These are phyloP conservation scores for Dipteronia sinensis DNA, from an alignment of 345 rosid species.

Conservation along the genomic window DNA sequence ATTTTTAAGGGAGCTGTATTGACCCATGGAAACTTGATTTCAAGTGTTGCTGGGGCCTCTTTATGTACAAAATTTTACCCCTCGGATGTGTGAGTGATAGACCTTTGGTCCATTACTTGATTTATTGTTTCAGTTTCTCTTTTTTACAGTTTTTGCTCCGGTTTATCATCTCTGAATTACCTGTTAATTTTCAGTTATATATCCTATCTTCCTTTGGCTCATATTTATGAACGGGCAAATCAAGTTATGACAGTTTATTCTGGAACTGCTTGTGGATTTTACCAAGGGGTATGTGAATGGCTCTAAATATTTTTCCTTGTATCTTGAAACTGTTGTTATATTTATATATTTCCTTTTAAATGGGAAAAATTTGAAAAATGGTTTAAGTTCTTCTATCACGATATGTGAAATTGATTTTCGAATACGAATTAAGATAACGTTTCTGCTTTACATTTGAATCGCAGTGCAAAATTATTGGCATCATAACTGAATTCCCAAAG, in stretches of 20 bases:
- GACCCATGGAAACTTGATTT: conserved; percentile 83
- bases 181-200: conserved; percentile 59
- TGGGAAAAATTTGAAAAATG: background rate
- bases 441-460: background rate
- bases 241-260: conserved; percentile 59
- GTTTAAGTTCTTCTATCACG: background rate
- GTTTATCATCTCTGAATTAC: conserved; percentile 23
- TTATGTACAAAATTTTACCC: conserved; percentile 52
- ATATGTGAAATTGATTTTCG: background rate
- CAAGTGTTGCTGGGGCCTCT: conserved; percentile 80
- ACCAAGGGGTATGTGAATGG: conserved; percentile 83
- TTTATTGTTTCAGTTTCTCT: conserved; percentile 12
- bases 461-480: background rate
- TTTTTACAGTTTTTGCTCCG: conserved; percentile 16
- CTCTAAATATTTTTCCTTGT: background rate
- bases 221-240: conserved; percentile 87
- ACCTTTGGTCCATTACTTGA: conserved; percentile 3
- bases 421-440: too few species aligned
- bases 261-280: conserved; percentile 94
- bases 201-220: conserved; percentile 96
- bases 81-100: conserved; percentile 77
- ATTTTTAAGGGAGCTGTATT: conserved; percentile 74
- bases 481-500: background rate
- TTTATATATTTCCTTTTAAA: conserved; percentile 21
- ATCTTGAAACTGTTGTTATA: conserved; percentile 7